Percentiles rank a stretch among this genome's conserved stretches.
Conservation (phyloP, 1,284 basidiomycete genomes). For the Sparassis latifolia region DNA sequence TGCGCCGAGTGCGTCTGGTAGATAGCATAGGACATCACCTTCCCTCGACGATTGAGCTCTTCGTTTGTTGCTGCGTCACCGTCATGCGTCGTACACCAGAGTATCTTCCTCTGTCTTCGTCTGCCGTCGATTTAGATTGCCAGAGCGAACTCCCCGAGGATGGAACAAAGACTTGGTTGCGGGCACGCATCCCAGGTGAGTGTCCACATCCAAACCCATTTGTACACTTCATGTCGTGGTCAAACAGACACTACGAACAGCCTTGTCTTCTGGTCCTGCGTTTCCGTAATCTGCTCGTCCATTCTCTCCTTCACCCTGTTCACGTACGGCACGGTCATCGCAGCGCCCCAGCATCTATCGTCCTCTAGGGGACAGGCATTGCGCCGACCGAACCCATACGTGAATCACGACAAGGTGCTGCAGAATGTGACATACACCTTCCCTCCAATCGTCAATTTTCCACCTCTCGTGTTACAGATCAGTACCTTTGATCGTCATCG, state of each 20-base stretch:
- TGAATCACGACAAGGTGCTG: conserved; percentile 11
- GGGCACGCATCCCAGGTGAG: too few relatives aligned
- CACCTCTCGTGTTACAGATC: conserved; percentile 11
- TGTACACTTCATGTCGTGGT: too few relatives aligned
- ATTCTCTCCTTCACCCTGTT: conserved; percentile 8
- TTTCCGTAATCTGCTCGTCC: conserved; percentile 7
- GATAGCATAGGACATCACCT: too few relatives aligned
- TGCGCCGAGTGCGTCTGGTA: too few relatives aligned
- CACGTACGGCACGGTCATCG: background rate
- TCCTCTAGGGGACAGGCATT: background rate
- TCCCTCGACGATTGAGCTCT: too few relatives aligned
- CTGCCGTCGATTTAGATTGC: too few relatives aligned
- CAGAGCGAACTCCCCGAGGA: too few relatives aligned
- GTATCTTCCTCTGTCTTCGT: too few relatives aligned
- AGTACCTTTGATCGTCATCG: conserved; percentile 4
- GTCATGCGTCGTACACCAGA: too few relatives aligned
- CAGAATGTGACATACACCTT: conserved; percentile 5
- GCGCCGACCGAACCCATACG: conserved; percentile 11
- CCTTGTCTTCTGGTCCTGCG: conserved; percentile 8
- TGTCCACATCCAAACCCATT: too few relatives aligned
- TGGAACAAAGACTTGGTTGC: too few relatives aligned
- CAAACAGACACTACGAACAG: conserved; percentile 1
- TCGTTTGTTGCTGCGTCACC: too few relatives aligned
- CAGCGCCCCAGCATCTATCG: background rate
- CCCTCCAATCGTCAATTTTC: conserved; percentile 12